Percentiles rank a stretch among this genome's conserved stretches.
Evolutionary conservation across 345 rosid species (phyloP).

Genomic region (Eucalyptus erythrocorys): DNA sequence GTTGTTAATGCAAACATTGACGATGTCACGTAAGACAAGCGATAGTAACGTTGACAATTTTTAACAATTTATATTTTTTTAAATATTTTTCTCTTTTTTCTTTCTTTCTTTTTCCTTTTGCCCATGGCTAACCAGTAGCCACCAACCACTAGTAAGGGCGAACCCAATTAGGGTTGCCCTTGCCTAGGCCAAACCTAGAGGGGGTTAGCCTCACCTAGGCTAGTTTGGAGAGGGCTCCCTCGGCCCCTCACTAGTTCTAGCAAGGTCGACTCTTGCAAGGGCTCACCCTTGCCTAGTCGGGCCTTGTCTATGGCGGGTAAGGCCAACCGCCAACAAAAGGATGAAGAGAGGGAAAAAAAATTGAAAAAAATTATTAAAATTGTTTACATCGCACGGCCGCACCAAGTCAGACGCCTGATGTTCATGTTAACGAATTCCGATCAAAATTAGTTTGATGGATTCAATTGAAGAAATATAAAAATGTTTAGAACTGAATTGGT

Average conservation of each 20-base stretch:
- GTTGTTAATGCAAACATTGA: rapidly evolving
- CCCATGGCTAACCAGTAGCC: too few species aligned
- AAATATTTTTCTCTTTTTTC: too few species aligned
- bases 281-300: rapidly evolving
- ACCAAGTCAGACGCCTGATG: rapidly evolving
- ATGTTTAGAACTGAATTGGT: rapidly evolving
- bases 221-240: neutral
- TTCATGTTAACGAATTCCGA: rapidly evolving
- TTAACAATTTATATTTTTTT: too few species aligned
- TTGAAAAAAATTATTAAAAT: too few species aligned
- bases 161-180: rapidly evolving
- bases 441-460: too few species aligned
- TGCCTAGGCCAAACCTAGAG: neutral
- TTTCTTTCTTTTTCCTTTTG: too few species aligned
- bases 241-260: neutral
- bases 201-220: rapidly evolving
- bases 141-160: rapidly evolving
- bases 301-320: rapidly evolving
- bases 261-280: rapidly evolving
- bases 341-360: neutral
- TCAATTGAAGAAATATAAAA: too few species aligned
- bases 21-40: rapidly evolving
- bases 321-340: neutral
- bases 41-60: neutral
- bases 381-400: rapidly evolving